Percentiles rank a stretch among this genome's conserved stretches.
These are phyloP conservation scores for Punctularia strigosozonata DNA, from an alignment of 768 basidiomycete genomes.

Conservation along the genomic window DNA sequence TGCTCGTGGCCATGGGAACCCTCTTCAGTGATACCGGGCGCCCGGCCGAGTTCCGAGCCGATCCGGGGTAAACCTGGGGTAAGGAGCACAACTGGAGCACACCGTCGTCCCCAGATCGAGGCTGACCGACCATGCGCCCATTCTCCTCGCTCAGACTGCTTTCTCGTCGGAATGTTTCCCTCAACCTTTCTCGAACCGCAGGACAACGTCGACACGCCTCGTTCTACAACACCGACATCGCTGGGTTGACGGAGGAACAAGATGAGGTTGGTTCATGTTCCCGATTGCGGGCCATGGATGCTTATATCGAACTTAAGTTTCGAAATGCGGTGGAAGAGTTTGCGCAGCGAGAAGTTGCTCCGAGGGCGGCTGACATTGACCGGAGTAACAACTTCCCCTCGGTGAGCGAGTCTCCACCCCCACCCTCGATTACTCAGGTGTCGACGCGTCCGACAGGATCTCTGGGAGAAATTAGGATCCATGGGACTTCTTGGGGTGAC, in stretches of 20 bases:
- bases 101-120: no score
- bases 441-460: slow-evolving; percentile 32
- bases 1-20: no score
- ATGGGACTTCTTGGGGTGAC: slow-evolving; percentile 93
- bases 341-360: slow-evolving; percentile 74
- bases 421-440: not conserved
- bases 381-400: slow-evolving; percentile 70
- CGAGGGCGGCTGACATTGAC: slow-evolving; percentile 79
- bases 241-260: slow-evolving; percentile 73
- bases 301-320: slow-evolving; percentile 39
- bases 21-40: no score
- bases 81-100: no score
- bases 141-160: no score
- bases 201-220: slow-evolving; percentile 24
- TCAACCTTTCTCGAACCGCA: not conserved
- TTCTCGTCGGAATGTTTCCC: no score
- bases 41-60: no score
- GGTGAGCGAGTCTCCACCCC: slow-evolving; percentile 26
- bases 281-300: not conserved
- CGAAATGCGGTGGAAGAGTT: slow-evolving; percentile 70
- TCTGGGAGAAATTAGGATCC: slow-evolving; percentile 81
- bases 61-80: no score
- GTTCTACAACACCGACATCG: slow-evolving; percentile 59
- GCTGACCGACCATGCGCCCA: no score
- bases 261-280: slow-evolving; percentile 41